Conservation (phyloP, 805 yeast genomes). For the Naumovozyma castellii region DNA sequence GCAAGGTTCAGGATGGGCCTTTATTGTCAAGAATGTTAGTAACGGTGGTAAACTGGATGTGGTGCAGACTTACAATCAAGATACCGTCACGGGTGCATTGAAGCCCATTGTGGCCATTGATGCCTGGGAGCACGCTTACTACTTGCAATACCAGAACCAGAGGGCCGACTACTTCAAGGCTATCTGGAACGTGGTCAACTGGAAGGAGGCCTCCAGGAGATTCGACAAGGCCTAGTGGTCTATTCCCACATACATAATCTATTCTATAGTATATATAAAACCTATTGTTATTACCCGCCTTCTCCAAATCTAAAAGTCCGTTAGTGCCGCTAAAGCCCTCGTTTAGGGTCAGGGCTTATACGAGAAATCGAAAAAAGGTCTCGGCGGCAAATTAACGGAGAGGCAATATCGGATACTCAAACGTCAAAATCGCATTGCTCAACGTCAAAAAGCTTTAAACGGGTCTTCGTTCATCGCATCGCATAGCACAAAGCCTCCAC, state of each 20-base stretch:
- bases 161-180: constrained; percentile 89
- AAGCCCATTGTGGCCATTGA: constrained; percentile 81
- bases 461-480: too few relatives aligned
- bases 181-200: constrained; percentile 88
- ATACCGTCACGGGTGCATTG: constrained; percentile 62
- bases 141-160: constrained; percentile 85
- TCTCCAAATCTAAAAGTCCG: too few relatives aligned
- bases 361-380: too few relatives aligned
- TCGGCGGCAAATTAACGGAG: too few relatives aligned
- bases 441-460: too few relatives aligned
- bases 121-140: constrained; percentile 96
- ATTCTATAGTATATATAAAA: too few relatives aligned
- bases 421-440: too few relatives aligned
- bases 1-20: constrained; percentile 96
- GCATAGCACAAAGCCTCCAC: too few relatives aligned
- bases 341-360: too few relatives aligned
- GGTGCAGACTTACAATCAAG: constrained; percentile 78
- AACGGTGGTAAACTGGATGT: constrained; percentile 63
- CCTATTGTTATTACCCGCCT: too few relatives aligned
- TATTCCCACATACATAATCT: not conserved
- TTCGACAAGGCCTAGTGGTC: constrained; percentile 29
- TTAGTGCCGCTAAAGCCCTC: too few relatives aligned
- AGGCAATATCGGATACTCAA: too few relatives aligned
- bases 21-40: constrained; percentile 71
- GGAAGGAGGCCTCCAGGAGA: constrained; percentile 83